Evolutionary conservation across 2,329 filamentous ascomycete genomes (phyloP), one percentile per base, ranked within the genome.

Genomic region (Cladosporium cucumerinum): DNA sequence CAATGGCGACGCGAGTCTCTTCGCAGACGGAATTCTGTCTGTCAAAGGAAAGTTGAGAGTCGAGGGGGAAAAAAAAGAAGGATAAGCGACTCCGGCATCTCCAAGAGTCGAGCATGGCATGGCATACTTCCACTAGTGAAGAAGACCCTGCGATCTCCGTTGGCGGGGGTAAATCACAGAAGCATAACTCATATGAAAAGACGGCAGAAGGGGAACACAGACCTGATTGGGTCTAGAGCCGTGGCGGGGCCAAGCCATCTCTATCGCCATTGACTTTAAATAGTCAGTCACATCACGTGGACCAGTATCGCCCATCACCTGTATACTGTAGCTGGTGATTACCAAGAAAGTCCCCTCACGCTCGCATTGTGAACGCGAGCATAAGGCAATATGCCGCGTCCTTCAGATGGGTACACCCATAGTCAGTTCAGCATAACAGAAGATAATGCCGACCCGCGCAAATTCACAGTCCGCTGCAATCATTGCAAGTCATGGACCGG

Each of bases 401-500:
- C 69, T 10, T 57, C 69, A 26, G 70, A 73, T 66, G 66, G 68
- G 28, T 73, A 72, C 68, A 70, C 70, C 14, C 71, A 72, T 57
- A 58, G 66, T 3, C 70, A 74, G 49, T 74, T 73, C 66, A 66
- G 69, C 55, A 32, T 61, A 5, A 51, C 72, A 57, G 71, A 71
- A 18, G 69, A 74, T 32, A 66, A 71, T 52, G 66, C 68, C 32
- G 69, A 69, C 64, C 69, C 72, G 32, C 28, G 25, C 21, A 11
- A n/a, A 7, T 14, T 43, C 26, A 75, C 71, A 28, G 72, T 73
- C 14, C 72, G 71, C 62, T 75, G 73, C 68, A 64, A 67, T 16
- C 72, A 75, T 64, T 75, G 73, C 66, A 71, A 71, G 60, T 67
- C 69, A 54, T 75, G 73, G 73, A 73, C 72, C 16, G 72, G 72